These are phyloP conservation scores for Paramarasmius palmivorus DNA, from an alignment of 1,284 basidiomycete genomes.

Conservation along the genomic window DNA sequence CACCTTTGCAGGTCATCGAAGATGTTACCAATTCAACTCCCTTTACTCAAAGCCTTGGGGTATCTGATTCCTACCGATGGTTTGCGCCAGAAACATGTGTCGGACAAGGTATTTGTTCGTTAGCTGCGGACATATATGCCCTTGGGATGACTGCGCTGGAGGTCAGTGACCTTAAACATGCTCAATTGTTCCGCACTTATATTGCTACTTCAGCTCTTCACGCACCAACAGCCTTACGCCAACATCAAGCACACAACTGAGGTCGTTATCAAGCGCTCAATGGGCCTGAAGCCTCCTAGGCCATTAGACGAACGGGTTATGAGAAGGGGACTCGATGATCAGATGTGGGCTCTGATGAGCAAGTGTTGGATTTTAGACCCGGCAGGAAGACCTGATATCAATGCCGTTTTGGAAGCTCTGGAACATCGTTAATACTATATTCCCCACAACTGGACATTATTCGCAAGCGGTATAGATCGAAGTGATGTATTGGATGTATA, in stretches of 20 bases:
- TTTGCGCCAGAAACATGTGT: constrained; percentile 57
- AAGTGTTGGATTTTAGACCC: constrained; percentile 43
- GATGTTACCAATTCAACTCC: constrained; percentile 47
- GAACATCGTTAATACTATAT: no score
- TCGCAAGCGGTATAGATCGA: no score
- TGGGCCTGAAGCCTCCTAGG: constrained; percentile 41
- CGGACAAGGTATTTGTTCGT: constrained; percentile 46
- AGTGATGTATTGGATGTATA: no score
- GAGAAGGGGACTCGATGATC: constrained; percentile 45
- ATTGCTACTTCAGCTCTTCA: constrained; percentile 39
- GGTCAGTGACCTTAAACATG: constrained; percentile 24
- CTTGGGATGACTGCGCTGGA: constrained; percentile 46
- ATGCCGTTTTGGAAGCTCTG: constrained; percentile 29
- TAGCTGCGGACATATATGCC: constrained; percentile 46
- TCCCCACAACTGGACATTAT: no score
- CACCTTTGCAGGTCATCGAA: constrained; percentile 45
- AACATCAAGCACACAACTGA: constrained; percentile 48
- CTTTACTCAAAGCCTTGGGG: constrained; percentile 52
- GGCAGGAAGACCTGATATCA: constrained; percentile 41
- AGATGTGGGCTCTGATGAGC: constrained; percentile 45
- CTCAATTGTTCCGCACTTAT: background rate
- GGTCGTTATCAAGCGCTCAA: constrained; percentile 45
- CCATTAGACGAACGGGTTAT: constrained; percentile 36
- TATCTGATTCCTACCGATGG: constrained; percentile 50
- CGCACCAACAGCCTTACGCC: constrained; percentile 48